Evolutionary conservation across 2,329 filamentous ascomycete genomes (phyloP), one percentile per base, ranked within the genome.

Genomic region (Botryotinia convoluta): DNA sequence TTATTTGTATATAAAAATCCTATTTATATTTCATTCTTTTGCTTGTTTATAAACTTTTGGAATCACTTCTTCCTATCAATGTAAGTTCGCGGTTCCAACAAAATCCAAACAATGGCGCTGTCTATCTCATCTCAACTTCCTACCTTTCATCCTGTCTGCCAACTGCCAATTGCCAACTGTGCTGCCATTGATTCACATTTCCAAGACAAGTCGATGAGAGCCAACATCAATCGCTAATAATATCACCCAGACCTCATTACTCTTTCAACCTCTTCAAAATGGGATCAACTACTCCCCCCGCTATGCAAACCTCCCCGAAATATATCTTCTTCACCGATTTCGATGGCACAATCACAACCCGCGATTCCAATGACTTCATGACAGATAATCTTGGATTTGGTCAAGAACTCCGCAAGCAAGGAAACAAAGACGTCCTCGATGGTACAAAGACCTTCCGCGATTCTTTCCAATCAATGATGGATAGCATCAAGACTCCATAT

Each of bases 241-340:
- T 6, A 45, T 18, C n/a, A 29, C 7, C 35, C 29, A 67, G 69
- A 44, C 32, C 37, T 48, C 14, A 39, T 37, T 32, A 20, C 22
- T 4, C 29, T 7, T 12, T 8, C 51, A 59, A 32, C 16, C 26
- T 35, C 44, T 16, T 45, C 67, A 76, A 78, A 61, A 65, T 74
- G 64, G 79, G 80, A 77, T 76, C 79, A 73, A 77, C 80, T 73
- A 81, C 79, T 73, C 87, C 89, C 39, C 88, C 89, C 72, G 89
- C 89, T 62, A 84, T 91, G 82, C 85, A 85, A 79, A 90, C 86
- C 73, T 90, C 92, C 82, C 95, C 95, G 69, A 92, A 94, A 84
- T 93, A 93, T 86, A 95, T 99, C 86, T 98, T 99, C 88, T 98
- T 98, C 86, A 97, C 95, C 78, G 96, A 99, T 85, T 98, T 98